Evolutionary conservation across 495 filamentous ascomycete species (phyloP), one percentile per base, ranked within the genome.

Genomic region (Tetracladium setigerum): DNA sequence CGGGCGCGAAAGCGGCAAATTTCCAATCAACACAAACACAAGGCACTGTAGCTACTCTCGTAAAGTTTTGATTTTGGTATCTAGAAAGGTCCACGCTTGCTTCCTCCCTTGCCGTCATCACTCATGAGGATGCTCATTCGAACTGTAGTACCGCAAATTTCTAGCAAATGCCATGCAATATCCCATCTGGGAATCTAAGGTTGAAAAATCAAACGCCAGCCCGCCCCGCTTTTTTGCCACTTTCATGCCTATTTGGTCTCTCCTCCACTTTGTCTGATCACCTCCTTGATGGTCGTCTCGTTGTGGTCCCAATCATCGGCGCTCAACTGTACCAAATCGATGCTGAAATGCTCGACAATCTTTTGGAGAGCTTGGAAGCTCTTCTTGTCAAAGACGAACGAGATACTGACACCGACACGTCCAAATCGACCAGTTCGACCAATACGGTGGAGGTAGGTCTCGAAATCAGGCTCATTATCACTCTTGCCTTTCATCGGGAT

Each of bases 401-500:
- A 86, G 57, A 99, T 89, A 32, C 85, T 84, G 49, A 97, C 90
- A 55, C 94, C 94, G n/a, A 95, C 87, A 61, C 91, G 89, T 22
- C 94, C 94, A 60, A 97, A 99, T 36, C 94, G 87, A 44, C 94
- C 94, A 1, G 94, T 97, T 61, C 92, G 87, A 48, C 92, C 92
- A 61, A 97, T 97, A 64, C 92, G 86, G 75, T 99, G 92, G 34
- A 99, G 85, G 61, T 99, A 99, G 4, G 94, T 97, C 65, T 95
- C 87, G 18, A 76, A 76, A 57, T 99, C 92, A 2, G 89, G 80
- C 45, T 67, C 67, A 11, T 50, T 41, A 31, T 76, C 68, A 42
- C 65, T 65, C 15, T 57, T 44, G 7, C 71, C 72, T 53, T 77
- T 79, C 67, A 81, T 78, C 1, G 79, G 79, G 49, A 83, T 79